Evolutionary conservation across 1,284 basidiomycete species (phyloP), one percentile per base, ranked within the genome.

Genomic region (Lentinula novae-zelandiae): DNA sequence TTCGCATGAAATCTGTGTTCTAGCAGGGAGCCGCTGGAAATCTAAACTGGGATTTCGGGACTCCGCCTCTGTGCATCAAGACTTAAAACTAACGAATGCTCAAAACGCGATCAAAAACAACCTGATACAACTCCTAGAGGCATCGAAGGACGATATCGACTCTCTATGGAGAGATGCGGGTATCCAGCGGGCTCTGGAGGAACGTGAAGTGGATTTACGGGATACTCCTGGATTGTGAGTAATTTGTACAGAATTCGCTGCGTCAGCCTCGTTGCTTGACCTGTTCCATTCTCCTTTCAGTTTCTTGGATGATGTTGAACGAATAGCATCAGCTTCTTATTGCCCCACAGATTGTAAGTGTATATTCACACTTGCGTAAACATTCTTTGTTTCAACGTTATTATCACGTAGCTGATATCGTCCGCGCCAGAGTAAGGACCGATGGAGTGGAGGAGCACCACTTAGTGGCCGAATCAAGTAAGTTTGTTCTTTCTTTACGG

Each of bases 391-490:
- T 34, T 57, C 64, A 9, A 55, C 27, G 27, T 27, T 22, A 36
- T 50, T 27, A 34, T 13, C 52, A 3, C 22, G 3, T 57, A 84
- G 82, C 70, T 46, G 87, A 90, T 66, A 84, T 89, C 56, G 79
- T 90, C 17, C 79, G 85, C 7, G 86, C 87, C 2, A 75, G 88
- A 54, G 73, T 90, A 59, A 78, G 84, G 39, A 90, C 88, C 1
- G 75, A 86, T 57, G 87, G 88, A 6, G 82, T 88, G 1, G 84
- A 89, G 62, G 88, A 90, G 66, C 83, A 89, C 64, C 74, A 80
- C 10, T 84, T 90, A 64, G 70, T 76, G 13, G 76, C 83, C 62
- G 82, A 87, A 53, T 75, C 73, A 64, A 78, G 84, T 83, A 59
- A 53, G 67, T 65, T 38, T 56, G n/a, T 49, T 42, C 38, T 42